phyloP scores from a whole-genome alignment of 192 early-diverging fungal species.

The Entomortierella beljakovae region DNA sequence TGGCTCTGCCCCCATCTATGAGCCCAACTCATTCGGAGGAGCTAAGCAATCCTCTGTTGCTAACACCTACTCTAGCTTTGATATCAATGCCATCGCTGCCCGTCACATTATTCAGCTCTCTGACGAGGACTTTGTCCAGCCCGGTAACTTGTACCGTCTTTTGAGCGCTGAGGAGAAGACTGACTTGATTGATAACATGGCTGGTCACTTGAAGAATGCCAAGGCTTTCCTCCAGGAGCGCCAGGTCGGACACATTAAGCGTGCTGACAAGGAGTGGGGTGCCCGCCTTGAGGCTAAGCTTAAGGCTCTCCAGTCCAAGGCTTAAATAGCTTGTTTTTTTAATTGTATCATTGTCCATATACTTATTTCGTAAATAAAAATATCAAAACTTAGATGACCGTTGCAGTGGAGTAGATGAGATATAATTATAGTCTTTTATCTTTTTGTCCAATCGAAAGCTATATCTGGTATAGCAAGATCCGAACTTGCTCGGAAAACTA shows the following conservation, averaged over 20 bases:
- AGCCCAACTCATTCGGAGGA: slow-evolving; percentile 71
- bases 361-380: slow-evolving; percentile 13
- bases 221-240: slow-evolving; percentile 66
- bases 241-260: slow-evolving; percentile 66
- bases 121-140: slow-evolving; percentile 74
- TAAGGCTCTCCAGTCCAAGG: slow-evolving; percentile 53
- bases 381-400: background rate
- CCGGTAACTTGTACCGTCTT: slow-evolving; percentile 67
- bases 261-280: slow-evolving; percentile 68
- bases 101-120: slow-evolving; percentile 63
- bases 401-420: too few relatives aligned
- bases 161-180: slow-evolving; percentile 68
- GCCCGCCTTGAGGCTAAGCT: slow-evolving; percentile 64
- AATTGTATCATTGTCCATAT: slow-evolving; percentile 21
- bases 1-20: slow-evolving; percentile 71
- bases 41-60: slow-evolving; percentile 47
- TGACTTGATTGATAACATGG: slow-evolving; percentile 70
- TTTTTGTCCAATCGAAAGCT: too few relatives aligned
- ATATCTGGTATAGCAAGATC: too few relatives aligned
- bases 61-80: slow-evolving; percentile 49
- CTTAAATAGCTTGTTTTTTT: slow-evolving; percentile 11
- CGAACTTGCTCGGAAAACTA: too few relatives aligned
- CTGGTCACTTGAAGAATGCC: slow-evolving; percentile 61
- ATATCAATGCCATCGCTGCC: slow-evolving; percentile 59
- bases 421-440: too few relatives aligned